Percentiles rank a stretch among this genome's conserved stretches.
phyloP scores from a whole-genome alignment of 2,329 filamentous ascomycete species.

The Paracoccidioides lutzii region DNA sequence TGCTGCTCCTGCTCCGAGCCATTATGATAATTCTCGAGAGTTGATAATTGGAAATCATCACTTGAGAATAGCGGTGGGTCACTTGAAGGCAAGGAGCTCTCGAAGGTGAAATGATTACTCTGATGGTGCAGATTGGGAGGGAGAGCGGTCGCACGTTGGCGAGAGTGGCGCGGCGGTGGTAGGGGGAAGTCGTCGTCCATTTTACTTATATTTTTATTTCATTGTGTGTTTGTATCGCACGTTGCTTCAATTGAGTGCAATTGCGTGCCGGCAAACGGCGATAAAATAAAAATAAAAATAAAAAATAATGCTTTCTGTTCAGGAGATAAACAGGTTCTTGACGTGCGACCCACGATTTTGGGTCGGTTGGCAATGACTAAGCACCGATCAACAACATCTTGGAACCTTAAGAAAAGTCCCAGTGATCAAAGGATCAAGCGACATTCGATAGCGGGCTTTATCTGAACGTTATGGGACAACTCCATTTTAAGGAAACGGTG shows the following conservation, averaged over 20 bases:
- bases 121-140: neutral
- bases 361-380: no score
- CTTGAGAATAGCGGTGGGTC: constrained; percentile 37
- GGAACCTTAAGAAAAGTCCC: no score
- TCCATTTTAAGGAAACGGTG: no score
- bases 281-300: no score
- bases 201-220: constrained; percentile 1
- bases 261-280: neutral
- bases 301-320: no score
- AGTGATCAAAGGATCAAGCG: no score
- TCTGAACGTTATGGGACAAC: no score
- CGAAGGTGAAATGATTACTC: constrained; percentile 19
- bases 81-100: constrained; percentile 23
- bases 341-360: no score
- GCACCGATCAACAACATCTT: no score
- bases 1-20: constrained; percentile 5
- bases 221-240: neutral
- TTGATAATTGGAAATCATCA: constrained; percentile 34
- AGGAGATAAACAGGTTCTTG: no score
- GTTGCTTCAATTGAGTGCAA: neutral
- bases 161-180: constrained; percentile 14
- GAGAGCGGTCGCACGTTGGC: constrained; percentile 5
- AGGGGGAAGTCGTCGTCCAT: constrained; percentile 29
- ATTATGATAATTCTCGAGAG: constrained; percentile 30
- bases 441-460: no score